Percentiles rank a stretch among this genome's conserved stretches.
phyloP scores from a whole-genome alignment of 345 rosid species.

The Carallia brachiata region DNA sequence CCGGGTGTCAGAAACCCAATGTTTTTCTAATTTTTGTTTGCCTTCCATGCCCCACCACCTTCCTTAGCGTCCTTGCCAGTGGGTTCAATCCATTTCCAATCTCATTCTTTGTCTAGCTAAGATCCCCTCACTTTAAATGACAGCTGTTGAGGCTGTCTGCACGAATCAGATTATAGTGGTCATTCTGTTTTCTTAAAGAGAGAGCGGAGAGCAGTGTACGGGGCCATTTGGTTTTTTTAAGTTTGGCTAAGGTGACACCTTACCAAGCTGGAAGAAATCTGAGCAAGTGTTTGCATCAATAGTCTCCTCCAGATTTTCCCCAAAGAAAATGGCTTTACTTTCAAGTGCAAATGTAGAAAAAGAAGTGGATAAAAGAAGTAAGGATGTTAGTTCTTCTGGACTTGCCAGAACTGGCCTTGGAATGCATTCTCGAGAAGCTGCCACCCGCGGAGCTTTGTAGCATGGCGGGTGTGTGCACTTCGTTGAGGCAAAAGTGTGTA shows the following conservation, averaged over 20 bases:
- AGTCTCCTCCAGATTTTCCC: slow-evolving; percentile 32
- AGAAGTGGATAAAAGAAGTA: slow-evolving; percentile 13
- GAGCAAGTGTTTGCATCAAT: slow-evolving; percentile 1
- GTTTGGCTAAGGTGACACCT: slow-evolving; percentile 13
- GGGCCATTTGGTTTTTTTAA: neutral
- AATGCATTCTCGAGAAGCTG: slow-evolving; percentile 67
- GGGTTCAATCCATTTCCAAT: slow-evolving; percentile 13
- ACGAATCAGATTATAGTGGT: neutral
- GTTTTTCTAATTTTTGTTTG: neutral
- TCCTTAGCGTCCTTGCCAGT: neutral
- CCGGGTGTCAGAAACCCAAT: slow-evolving; percentile 40
- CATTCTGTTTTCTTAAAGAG: neutral
- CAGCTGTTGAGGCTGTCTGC: slow-evolving; percentile 30
- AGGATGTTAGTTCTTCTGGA: slow-evolving; percentile 54
- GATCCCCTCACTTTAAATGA: slow-evolving; percentile 1
- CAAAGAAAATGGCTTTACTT: slow-evolving; percentile 19
- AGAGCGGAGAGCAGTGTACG: neutral
- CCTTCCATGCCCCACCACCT: slow-evolving; percentile 21
- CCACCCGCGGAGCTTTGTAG: slow-evolving; percentile 62
- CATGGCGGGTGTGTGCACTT: slow-evolving; percentile 66
- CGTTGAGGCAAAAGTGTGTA: slow-evolving; percentile 54
- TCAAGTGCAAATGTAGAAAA: slow-evolving; percentile 22
- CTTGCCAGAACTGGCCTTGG: slow-evolving; percentile 78
- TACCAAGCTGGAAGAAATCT: neutral
- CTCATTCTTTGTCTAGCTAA: neutral